Evolutionary conservation across 1,284 basidiomycete species (phyloP), one percentile per base, ranked within the genome.

Genomic region (Schizopora paradoxa): DNA sequence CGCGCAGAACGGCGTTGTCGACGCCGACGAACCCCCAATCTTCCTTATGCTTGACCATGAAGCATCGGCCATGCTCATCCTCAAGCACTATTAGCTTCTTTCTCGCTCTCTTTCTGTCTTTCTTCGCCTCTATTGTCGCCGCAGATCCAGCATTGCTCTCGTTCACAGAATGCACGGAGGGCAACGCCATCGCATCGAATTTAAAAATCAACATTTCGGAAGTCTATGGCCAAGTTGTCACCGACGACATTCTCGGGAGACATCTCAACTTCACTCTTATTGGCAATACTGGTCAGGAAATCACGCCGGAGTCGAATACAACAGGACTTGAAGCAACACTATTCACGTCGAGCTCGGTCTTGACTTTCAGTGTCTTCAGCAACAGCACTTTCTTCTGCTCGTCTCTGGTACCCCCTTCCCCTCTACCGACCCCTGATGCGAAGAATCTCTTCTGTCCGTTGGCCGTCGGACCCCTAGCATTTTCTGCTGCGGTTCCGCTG

Each of bases 401-500:
- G 29, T 73, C 77, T 25, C 66, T 95, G 40, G 80, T 83, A 23
- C 86, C 88, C 3, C 78, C 86, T 7, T 82, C 85, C 6, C 79
- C 80, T 6, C 69, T 87, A 14, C 73, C 79, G 10, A 52, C 62
- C 28, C 55, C 63, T n/a, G 65, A 66, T 55, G 66, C 72, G 51
- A 62, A 61, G 25, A 72, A 71, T 13, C 44, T 31, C 19, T 90
- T 81, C 59, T 95, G 91, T 61, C 86, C 88, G 7, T 66, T 93
- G 36, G 58, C 70, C 2, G 68, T 79, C 2, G 93, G 93, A 1
- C 74, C 77, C 10, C 86, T 96, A 58, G 92, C 84, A 0, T 78
- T 98, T 56, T 82, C 90, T 22, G 70, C 91, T 6, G 73, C 77
- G 6, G 76, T 93, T 33, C 86, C 85, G 0, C 78, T 91, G 59